A percentile compares a stretch with the other conserved stretches of the same genome.
phyloP scores from a whole-genome alignment of 2,329 filamentous ascomycete genomes.

The Clonostachys solani region DNA sequence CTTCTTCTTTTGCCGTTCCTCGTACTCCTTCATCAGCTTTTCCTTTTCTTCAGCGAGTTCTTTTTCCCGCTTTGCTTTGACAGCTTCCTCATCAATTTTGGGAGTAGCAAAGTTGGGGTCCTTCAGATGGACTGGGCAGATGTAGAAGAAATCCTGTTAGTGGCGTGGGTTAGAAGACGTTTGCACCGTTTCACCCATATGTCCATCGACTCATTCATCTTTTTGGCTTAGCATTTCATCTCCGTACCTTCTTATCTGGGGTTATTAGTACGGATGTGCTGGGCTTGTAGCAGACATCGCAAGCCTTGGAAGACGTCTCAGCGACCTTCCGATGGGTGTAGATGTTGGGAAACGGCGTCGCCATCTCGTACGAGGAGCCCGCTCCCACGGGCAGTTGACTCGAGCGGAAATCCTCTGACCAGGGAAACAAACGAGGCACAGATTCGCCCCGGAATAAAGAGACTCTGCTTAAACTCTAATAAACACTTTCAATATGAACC shows the following conservation, averaged over 20 bases:
- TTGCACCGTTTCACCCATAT: no score
- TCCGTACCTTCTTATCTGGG: conserved; percentile 74
- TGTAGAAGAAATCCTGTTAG: conserved; percentile 77
- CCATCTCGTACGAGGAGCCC: conserved; percentile 23
- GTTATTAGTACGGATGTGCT: conserved; percentile 85
- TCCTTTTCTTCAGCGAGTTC: conserved; percentile 61
- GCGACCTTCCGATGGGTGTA: conserved; percentile 87
- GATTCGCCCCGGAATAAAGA: no score
- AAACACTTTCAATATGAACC: no score
- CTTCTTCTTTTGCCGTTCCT: conserved; percentile 65
- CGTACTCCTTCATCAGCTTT: conserved; percentile 71
- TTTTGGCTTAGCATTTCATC: background rate
- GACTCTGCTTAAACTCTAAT: no score
- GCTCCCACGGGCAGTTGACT: no score
- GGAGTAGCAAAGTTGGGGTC: conserved; percentile 78
- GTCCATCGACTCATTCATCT: background rate
- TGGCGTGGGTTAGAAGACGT: no score
- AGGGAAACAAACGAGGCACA: no score
- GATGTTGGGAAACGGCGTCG: conserved; percentile 61
- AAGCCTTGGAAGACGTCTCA: conserved; percentile 76
- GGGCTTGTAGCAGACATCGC: conserved; percentile 88
- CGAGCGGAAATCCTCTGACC: no score
- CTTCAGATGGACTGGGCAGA: conserved; percentile 78
- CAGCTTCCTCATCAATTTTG: conserved; percentile 63
- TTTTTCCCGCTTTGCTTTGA: conserved; percentile 57